Base-by-base conservation (phyloP, 179 eudicot species). In the Silene noctiflora region DNA sequence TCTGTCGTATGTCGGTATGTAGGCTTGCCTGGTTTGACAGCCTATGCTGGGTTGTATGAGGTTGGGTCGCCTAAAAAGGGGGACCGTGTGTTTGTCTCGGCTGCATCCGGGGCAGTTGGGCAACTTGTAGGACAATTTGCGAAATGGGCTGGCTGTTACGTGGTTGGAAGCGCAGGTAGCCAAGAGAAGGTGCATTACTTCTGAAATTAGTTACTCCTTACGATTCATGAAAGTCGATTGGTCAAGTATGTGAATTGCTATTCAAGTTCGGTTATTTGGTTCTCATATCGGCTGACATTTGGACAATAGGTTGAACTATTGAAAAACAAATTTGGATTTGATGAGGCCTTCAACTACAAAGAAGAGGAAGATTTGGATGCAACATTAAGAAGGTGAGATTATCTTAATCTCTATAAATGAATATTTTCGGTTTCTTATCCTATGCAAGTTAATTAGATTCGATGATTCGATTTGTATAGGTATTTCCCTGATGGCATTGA, bases 61-160 rank as follows among this genome's bases (percentile, higher is more conserved):
- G 39, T 81, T 9, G 80, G 78, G 46, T 31, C 48, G 66, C 79
- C 83, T 3, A 77, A 80, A 14, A 71, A 77, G 39, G 86, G 83
- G 46, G 83, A 83, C 10, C 33, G 62, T 16, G 86, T 83, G 29
- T 80, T 63, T 56, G 77, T 85, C 82, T 75, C 91, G 62, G 78
- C 83, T 14, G 80, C 83, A 61, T 81, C 80, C 9, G 83, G 87
- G 14, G 91, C 90, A 21, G 87, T 90, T 58, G 89, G 90, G 33
- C 90, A 90, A 73, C 80, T 90, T 22, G 94, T 88, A 31, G 94
- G 91, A 0, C 94, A 90, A 62, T 82, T 87, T 61, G 91, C 94
- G 4, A 88, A 90, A 73, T 63, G 85, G 81, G 6, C 73, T 58
- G 88, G 89, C 8, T 90, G 94, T 67, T 83, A 88, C 78, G 94